Conservation (phyloP, 23 red algal species). For the Gracilaria gracilis region DNA sequence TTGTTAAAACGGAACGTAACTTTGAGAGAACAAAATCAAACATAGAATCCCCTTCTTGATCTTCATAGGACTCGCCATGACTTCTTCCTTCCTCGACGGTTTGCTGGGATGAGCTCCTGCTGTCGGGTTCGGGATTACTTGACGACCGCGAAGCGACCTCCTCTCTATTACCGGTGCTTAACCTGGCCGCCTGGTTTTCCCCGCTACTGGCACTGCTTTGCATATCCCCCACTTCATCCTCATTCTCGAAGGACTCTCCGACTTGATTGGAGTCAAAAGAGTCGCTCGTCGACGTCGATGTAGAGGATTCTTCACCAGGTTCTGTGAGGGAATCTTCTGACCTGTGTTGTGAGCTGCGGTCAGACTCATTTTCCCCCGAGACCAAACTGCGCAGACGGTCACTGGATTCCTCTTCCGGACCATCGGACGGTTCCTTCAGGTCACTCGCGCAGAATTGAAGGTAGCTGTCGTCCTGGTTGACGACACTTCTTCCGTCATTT, state of each 20-base stretch:
- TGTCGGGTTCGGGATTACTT: not conserved
- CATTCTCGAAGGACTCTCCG: not conserved
- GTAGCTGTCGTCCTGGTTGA: slow-evolving; percentile 15
- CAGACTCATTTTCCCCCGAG: not conserved
- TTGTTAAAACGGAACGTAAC: slow-evolving; percentile 1
- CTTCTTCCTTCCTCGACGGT: not conserved
- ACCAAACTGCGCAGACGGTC: not conserved
- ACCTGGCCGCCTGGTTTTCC: not conserved
- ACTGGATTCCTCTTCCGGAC: not conserved
- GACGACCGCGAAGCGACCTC: not conserved
- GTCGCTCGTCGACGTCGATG: not conserved
- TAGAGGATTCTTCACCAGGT: not conserved
- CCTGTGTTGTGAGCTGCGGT: not conserved
- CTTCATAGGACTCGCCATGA: not conserved
- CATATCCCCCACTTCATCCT: not conserved
- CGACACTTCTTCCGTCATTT: not conserved
- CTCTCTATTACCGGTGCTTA: not conserved
- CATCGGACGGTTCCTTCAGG: not conserved
- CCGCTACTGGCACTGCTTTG: not conserved
- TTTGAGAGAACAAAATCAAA: not conserved
- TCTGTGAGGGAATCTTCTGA: not conserved
- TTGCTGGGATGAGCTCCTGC: not conserved
- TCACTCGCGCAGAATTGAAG: not conserved
- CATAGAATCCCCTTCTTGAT: not conserved
- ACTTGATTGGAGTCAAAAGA: not conserved